Evolutionary conservation across 768 basidiomycete species (phyloP).

Genomic region (Lactarius tabidus): DNA sequence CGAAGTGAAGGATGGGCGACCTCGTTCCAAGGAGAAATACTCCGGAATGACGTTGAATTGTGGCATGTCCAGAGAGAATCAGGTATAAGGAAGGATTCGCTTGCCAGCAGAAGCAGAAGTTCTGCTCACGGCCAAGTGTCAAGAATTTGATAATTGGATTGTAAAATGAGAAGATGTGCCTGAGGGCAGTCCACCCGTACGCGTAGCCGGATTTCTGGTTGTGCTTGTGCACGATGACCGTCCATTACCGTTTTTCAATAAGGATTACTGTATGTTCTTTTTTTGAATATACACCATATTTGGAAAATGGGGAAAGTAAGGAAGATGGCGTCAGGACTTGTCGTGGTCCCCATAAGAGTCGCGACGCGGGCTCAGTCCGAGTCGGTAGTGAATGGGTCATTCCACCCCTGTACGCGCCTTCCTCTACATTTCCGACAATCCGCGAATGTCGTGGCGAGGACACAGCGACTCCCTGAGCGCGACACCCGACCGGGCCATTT

Average conservation of each 20-base stretch:
- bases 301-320: too few relatives aligned
- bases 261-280: too few relatives aligned
- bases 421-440: background rate
- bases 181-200: too few relatives aligned
- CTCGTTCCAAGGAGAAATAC: background rate
- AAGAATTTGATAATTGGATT: background rate
- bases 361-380: background rate
- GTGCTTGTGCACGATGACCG: too few relatives aligned
- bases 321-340: too few relatives aligned
- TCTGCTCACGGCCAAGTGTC: background rate
- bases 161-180: too few relatives aligned
- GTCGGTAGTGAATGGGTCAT: background rate
- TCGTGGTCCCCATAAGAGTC: background rate
- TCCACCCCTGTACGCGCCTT: background rate
- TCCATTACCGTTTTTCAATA: too few relatives aligned
- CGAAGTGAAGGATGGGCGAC: background rate
- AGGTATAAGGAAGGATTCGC: background rate
- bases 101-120: background rate
- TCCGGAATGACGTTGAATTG: background rate
- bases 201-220: too few relatives aligned
- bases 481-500: background rate
- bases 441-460: background rate
- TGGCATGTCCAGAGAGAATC: background rate
- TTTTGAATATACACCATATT: too few relatives aligned
- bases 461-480: background rate